Percentiles rank a stretch among this genome's conserved stretches.
Conservation (phyloP, 768 basidiomycete genomes). For the Cantharellus anzutake region DNA sequence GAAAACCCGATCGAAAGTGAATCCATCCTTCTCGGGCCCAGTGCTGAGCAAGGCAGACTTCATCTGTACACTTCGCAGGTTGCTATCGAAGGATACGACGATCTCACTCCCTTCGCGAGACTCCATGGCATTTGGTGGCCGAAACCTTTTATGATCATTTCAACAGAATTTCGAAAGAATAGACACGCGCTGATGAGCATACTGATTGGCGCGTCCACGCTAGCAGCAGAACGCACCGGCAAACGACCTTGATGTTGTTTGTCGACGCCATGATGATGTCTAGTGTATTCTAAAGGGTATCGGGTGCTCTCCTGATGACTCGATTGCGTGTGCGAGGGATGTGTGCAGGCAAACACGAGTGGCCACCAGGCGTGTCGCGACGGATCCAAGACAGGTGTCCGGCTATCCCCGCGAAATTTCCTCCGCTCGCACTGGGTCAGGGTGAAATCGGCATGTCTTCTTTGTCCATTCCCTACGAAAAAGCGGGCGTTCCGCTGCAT, state of each 20-base stretch:
- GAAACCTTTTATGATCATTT: constrained; percentile 34
- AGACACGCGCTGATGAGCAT: constrained; percentile 1
- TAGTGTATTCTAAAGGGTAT: too few relatives aligned
- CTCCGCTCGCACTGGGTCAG: too few relatives aligned
- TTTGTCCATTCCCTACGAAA: too few relatives aligned
- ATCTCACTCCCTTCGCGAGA: constrained; percentile 72
- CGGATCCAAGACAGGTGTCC: too few relatives aligned
- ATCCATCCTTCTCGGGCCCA: constrained; percentile 91
- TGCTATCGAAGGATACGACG: constrained; percentile 76
- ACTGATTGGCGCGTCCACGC: background rate
- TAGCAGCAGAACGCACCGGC: constrained; percentile 49
- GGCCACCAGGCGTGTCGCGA: too few relatives aligned
- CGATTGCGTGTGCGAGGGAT: too few relatives aligned
- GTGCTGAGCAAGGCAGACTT: constrained; percentile 46
- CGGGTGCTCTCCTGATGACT: too few relatives aligned
- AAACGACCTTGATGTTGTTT: constrained; percentile 96
- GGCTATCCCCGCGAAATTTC: too few relatives aligned
- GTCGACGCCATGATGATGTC: constrained; percentile 6
- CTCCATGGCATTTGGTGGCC: constrained; percentile 87
- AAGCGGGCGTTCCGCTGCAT: too few relatives aligned
- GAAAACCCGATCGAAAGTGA: constrained; percentile 95
- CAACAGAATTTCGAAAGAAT: constrained; percentile 1
- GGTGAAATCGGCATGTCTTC: too few relatives aligned
- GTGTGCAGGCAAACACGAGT: too few relatives aligned
- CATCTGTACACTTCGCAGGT: constrained; percentile 66